These are phyloP conservation scores for Sergeia podlipaevii DNA, from an alignment of 208 protist genomes.

Conservation along the genomic window DNA sequence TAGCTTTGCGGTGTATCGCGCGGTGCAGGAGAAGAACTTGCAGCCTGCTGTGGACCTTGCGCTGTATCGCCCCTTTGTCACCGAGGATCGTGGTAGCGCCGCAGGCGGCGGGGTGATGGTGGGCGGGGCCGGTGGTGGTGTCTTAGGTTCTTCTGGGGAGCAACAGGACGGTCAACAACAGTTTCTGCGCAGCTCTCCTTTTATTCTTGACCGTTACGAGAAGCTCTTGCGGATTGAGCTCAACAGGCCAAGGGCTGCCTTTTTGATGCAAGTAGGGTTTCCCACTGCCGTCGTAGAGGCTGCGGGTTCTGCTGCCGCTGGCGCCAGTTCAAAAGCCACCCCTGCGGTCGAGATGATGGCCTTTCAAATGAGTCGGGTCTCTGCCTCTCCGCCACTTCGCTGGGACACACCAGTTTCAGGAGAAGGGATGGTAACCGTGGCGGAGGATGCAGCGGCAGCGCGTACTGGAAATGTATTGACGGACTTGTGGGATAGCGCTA, in stretches of 20 bases:
- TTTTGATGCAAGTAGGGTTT: conserved; percentile 22
- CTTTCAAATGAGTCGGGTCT: conserved; percentile 24
- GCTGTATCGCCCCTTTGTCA: conserved; percentile 39
- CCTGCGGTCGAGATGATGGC: conserved; percentile 2
- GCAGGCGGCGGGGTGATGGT: not conserved
- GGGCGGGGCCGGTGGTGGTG: not conserved
- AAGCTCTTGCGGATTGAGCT: conserved; percentile 26
- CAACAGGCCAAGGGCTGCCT: conserved; percentile 17
- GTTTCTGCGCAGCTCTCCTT: conserved; percentile 19
- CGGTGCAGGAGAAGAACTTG: conserved; percentile 20
- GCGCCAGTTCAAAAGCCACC: no score
- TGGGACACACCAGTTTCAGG: not conserved
- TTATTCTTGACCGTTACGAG: conserved; percentile 29
- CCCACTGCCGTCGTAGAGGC: conserved; percentile 15
- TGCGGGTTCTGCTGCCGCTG: no score
- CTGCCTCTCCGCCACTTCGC: conserved; percentile 14
- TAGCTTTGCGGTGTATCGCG: conserved; percentile 32
- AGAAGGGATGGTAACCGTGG: not conserved
- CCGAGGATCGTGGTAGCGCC: not conserved
- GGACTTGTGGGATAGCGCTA: no score
- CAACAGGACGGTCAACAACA: not conserved
- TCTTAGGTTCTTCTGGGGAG: no score
- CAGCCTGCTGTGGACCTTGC: conserved; percentile 25
- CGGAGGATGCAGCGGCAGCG: no score
- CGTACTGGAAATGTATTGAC: no score